phyloP scores from a whole-genome alignment of 2,329 filamentous ascomycete genomes.

The Aspergillus fijiensis region DNA sequence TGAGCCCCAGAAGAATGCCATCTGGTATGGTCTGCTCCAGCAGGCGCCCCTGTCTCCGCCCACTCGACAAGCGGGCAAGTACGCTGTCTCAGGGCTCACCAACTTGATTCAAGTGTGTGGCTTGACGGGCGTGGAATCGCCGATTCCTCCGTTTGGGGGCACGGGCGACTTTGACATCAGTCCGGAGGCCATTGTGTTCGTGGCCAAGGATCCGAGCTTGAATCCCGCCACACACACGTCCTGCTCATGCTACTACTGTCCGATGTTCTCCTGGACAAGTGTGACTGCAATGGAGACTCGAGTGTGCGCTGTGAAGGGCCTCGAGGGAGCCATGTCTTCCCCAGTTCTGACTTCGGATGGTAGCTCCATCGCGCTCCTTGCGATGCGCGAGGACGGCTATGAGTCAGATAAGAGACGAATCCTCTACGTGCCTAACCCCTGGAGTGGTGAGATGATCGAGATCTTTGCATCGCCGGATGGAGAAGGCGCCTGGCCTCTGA shows the following conservation, averaged over 20 bases:
- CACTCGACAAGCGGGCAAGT: constrained; percentile 39
- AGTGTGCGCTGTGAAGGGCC: constrained; percentile 32
- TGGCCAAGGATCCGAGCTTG: constrained; percentile 47
- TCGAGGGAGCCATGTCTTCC: constrained; percentile 47
- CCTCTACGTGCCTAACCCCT: constrained; percentile 43
- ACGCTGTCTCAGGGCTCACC: constrained; percentile 42
- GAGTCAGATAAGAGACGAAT: constrained; percentile 50
- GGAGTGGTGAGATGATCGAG: constrained; percentile 41
- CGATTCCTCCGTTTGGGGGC: constrained; percentile 50
- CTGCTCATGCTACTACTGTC: constrained; percentile 47
- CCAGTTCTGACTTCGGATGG: constrained; percentile 48
- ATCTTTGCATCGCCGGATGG: constrained; percentile 40
- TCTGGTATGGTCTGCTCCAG: constrained; percentile 51
- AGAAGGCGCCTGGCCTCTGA: constrained; percentile 43
- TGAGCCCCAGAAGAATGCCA: constrained; percentile 49
- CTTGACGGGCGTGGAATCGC: constrained; percentile 44
- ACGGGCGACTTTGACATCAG: constrained; percentile 50
- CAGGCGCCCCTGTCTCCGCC: constrained; percentile 39
- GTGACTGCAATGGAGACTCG: constrained; percentile 32
- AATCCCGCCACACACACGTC: constrained; percentile 50
- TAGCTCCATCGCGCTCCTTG: constrained; percentile 44
- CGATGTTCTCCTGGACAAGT: constrained; percentile 45
- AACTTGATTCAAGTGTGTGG: constrained; percentile 45
- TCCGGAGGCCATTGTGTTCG: constrained; percentile 45
- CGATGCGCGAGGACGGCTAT: constrained; percentile 47